Percentiles rank a stretch among this genome's conserved stretches.
These are phyloP conservation scores for Epichloe bromicola DNA, from an alignment of 2,329 filamentous ascomycete species.

Conservation along the genomic window DNA sequence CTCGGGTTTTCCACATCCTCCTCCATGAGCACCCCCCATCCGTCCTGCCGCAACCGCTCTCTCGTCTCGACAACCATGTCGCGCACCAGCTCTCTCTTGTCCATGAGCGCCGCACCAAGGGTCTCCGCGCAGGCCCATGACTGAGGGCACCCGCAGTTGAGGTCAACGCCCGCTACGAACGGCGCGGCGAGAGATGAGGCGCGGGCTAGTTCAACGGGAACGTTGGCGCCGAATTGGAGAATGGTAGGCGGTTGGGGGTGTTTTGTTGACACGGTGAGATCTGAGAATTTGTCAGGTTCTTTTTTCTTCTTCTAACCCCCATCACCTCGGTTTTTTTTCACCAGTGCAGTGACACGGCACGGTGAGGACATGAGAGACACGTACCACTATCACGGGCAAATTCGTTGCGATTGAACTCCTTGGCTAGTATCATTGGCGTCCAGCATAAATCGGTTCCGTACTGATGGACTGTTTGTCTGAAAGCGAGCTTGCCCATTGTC, in stretches of 20 bases:
- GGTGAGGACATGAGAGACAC: neutral
- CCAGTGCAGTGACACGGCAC: too few relatives aligned
- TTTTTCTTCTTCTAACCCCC: neutral
- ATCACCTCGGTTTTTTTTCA: too few relatives aligned
- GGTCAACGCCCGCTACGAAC: constrained; percentile 49
- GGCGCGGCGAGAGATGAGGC: constrained; percentile 50
- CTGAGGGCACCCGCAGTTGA: constrained; percentile 64
- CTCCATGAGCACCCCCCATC: constrained; percentile 36
- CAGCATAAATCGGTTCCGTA: constrained; percentile 56
- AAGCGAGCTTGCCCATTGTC: constrained; percentile 40
- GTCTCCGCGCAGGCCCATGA: constrained; percentile 58
- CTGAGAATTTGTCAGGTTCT: constrained; percentile 16
- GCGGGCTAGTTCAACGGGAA: constrained; percentile 46
- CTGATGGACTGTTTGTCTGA: constrained; percentile 51
- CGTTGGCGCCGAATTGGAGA: constrained; percentile 54
- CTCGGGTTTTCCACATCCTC: constrained; percentile 28
- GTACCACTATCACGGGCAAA: constrained; percentile 47
- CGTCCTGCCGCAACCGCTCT: constrained; percentile 33
- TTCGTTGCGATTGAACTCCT: constrained; percentile 51
- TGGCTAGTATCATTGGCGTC: constrained; percentile 60
- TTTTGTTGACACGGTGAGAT: constrained; percentile 47
- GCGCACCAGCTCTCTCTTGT: constrained; percentile 48
- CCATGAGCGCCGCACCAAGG: constrained; percentile 58
- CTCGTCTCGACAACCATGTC: constrained; percentile 51
- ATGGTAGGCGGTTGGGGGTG: constrained; percentile 45